Percentiles rank a stretch among this genome's conserved stretches.
Conservation (phyloP, 1,139 yeast genomes). For the Yamadazyma siamensis region DNA sequence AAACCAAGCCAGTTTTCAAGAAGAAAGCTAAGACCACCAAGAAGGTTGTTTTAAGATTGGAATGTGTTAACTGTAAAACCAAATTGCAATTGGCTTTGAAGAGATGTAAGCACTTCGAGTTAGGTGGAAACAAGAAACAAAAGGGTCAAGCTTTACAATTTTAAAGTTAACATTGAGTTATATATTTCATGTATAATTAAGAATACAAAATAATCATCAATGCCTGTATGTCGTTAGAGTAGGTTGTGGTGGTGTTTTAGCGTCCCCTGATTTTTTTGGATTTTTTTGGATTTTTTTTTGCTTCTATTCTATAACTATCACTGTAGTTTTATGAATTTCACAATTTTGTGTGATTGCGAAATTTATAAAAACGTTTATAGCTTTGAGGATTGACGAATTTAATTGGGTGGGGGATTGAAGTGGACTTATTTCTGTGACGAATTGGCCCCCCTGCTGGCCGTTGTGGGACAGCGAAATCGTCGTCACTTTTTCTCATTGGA, state of each 20-base stretch:
- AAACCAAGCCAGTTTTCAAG: constrained; percentile 99
- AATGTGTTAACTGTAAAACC: constrained; percentile 98
- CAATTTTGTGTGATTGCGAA: no score
- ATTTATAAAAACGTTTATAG: no score
- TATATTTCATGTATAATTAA: constrained; percentile 16
- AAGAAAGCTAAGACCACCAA: constrained; percentile 99
- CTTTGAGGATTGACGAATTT: no score
- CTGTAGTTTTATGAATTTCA: no score
- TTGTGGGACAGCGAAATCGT: no score
- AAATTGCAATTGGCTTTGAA: constrained; percentile 96
- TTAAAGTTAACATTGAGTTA: constrained; percentile 54
- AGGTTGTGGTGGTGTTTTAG: background rate
- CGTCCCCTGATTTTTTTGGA: background rate
- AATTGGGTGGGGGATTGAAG: no score
- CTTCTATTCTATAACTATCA: no score
- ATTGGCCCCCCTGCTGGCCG: no score
- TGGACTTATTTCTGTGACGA: no score
- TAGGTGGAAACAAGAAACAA: constrained; percentile 99
- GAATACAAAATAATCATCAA: constrained; percentile 9
- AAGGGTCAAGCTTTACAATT: constrained; percentile 98
- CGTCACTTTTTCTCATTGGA: no score
- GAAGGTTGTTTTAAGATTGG: constrained; percentile 99
- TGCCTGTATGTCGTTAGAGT: no score
- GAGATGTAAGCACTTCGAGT: constrained; percentile 99
- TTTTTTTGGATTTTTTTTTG: background rate